Base-by-base conservation (phyloP, 164 flowering plant genomes). In the Euptelea pleiosperma region DNA sequence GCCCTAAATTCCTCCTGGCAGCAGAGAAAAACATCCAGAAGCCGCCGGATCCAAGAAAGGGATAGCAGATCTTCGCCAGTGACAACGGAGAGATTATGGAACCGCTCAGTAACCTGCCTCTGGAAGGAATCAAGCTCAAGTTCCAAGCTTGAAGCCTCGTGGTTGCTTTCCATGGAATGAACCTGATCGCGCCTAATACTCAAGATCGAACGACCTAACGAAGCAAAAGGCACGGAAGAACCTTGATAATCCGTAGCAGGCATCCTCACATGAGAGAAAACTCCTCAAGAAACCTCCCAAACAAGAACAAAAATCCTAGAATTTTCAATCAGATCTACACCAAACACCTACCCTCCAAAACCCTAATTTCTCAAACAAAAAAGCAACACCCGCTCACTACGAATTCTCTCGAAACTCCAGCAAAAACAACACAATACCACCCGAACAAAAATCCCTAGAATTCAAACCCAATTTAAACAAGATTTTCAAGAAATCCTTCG, bases 1-100 rank as follows among this genome's bases (percentile, higher is more conserved):
- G 46, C 67, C 52, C 85, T 66, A 44, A 93, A 93, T 15, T 87
- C 94, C 60, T 89, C 92, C 43, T 87, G 98, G 64, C 89, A 86
- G 59, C 71, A 72, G 0, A 89, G 68, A 63, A 87, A 92, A 1
- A 55, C 79, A 45, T 86, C 93, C 0, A 93, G 79, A 36, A 93
- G 84, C 47, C 72, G 82, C 4, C 83, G 67, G 6, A 86, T 54
- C 98, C 98, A 93, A 0, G 78, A 28, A 0, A 92, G 59, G 0
- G 97, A 82, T 10, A 92, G 79, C 33, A 92, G 40, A n/a, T 84
- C 83, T 0, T 79, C 85, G 0, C 76, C 8, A 0, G 60, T 24
- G 26, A 26, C 77, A 15, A 79, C 34, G 0, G 80, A 61, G 8
- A 92, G 64, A 6, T 75, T 82, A 1, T 45, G 52, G 36, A 92